Conservation (phyloP, 805 yeast species). For the Wickerhamomyces subpelliculosus region DNA sequence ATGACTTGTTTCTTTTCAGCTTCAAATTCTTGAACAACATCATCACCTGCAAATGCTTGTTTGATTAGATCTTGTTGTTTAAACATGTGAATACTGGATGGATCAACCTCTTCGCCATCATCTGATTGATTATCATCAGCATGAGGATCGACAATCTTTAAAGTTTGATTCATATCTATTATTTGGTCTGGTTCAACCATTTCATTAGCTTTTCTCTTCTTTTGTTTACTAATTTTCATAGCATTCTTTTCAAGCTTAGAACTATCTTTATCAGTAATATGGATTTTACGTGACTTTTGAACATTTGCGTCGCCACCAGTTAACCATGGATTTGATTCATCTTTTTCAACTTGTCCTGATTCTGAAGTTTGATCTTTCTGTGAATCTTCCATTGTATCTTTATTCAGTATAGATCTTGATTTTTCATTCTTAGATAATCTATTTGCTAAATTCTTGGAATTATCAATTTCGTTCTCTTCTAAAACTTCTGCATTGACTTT, state of each 20-base stretch:
- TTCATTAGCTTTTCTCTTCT: slow-evolving; percentile 27
- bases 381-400: slow-evolving; percentile 1
- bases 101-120: slow-evolving; percentile 40
- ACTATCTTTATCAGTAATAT: slow-evolving; percentile 42
- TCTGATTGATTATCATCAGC: slow-evolving; percentile 27
- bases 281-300: slow-evolving; percentile 40
- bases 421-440: slow-evolving; percentile 26
- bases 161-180: slow-evolving; percentile 44
- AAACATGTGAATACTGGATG: slow-evolving; percentile 45
- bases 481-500: slow-evolving; percentile 28
- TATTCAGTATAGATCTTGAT: slow-evolving; percentile 4
- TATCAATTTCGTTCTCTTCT: slow-evolving; percentile 45
- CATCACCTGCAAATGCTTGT: slow-evolving; percentile 97
- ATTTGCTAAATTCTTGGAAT: slow-evolving; percentile 37
- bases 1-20: slow-evolving; percentile 63
- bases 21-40: slow-evolving; percentile 73
- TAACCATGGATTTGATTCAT: slow-evolving; percentile 47
- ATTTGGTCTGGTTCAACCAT: slow-evolving; percentile 30
- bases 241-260: slow-evolving; percentile 41
- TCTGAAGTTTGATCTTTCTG: slow-evolving; percentile 4
- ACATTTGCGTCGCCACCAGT: slow-evolving; percentile 22
- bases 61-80: slow-evolving; percentile 76
- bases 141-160: slow-evolving; percentile 45
- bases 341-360: slow-evolving; percentile 9
- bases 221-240: slow-evolving; percentile 15